Evolutionary conservation across 345 rosid species (phyloP).

Genomic region (Theobroma cacao): DNA sequence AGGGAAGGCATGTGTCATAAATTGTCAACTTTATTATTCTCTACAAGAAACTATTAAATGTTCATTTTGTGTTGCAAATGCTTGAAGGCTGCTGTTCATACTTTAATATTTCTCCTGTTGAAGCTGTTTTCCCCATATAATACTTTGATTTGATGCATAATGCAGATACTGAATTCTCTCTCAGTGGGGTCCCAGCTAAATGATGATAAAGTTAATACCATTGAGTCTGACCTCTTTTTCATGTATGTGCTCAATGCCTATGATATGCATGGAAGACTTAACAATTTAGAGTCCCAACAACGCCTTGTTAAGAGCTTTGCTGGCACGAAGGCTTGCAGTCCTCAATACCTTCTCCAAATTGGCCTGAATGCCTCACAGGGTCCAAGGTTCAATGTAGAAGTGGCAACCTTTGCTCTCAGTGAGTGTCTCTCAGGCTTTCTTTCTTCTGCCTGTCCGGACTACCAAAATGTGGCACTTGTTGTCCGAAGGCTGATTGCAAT

Average conservation of each 20-base stretch:
- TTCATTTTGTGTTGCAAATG: constrained; percentile 8
- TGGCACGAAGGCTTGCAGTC: constrained; percentile 64
- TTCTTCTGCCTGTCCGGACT: constrained; percentile 67
- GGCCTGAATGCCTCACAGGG: constrained; percentile 75
- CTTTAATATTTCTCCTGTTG: not conserved
- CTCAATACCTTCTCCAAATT: constrained; percentile 67
- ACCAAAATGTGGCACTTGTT: constrained; percentile 57
- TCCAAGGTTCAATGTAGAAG: constrained; percentile 61
- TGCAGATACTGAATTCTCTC: constrained; percentile 49
- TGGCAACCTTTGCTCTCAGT: constrained; percentile 66
- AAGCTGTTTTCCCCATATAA: not conserved
- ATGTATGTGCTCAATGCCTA: constrained; percentile 65
- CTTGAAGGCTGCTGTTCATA: not conserved
- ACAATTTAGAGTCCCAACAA: constrained; percentile 47
- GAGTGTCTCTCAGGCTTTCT: constrained; percentile 69
- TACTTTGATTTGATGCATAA: constrained; percentile 13
- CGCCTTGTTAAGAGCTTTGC: constrained; percentile 65
- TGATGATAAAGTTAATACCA: constrained; percentile 28
- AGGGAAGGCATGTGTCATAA: constrained; percentile 56
- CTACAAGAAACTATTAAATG: not conserved
- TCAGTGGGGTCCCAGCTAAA: constrained; percentile 25
- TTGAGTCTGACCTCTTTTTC: constrained; percentile 65
- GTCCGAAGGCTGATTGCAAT: constrained; percentile 62
- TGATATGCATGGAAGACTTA: constrained; percentile 64
- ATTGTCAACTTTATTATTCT: not conserved